A percentile compares a stretch with the other conserved stretches of the same genome.
Conservation (phyloP, 768 basidiomycete genomes). For the Pleurotus platypus region DNA sequence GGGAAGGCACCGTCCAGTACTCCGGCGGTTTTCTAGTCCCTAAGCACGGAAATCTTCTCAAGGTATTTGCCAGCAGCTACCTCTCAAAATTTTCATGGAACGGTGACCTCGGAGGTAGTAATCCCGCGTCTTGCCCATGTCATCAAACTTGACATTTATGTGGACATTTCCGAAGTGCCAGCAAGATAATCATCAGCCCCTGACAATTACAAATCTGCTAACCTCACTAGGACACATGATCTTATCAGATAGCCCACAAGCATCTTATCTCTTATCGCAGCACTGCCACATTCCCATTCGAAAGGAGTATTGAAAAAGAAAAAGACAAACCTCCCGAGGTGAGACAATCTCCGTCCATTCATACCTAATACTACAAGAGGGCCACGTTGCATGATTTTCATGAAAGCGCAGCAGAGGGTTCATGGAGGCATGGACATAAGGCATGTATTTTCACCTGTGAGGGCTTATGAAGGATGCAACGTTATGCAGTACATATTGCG, state of each 20-base stretch:
- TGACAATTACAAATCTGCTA: background rate
- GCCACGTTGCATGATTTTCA: too few species aligned
- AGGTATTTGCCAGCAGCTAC: background rate
- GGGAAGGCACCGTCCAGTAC: background rate
- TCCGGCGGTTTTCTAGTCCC: conserved; percentile 1
- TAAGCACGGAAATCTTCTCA: background rate
- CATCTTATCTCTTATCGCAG: too few species aligned
- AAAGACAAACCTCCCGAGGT: too few species aligned
- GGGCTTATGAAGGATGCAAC: background rate
- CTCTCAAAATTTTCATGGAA: background rate
- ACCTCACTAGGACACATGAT: background rate
- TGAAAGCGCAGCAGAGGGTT: background rate
- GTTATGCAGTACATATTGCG: conserved; percentile 8
- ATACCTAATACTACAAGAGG: too few species aligned
- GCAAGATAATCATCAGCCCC: too few species aligned
- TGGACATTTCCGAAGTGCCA: background rate
- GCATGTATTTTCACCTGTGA: background rate
- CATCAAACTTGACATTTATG: background rate
- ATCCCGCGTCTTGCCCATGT: background rate
- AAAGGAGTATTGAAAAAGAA: too few species aligned
- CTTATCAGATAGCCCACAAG: background rate
- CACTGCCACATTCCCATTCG: too few species aligned
- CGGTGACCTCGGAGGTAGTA: background rate
- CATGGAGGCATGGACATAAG: background rate
- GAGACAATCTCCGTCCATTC: too few species aligned